Evolutionary conservation across 2,329 filamentous ascomycete species (phyloP).

Genomic region (Aspergillus carbonarius): DNA sequence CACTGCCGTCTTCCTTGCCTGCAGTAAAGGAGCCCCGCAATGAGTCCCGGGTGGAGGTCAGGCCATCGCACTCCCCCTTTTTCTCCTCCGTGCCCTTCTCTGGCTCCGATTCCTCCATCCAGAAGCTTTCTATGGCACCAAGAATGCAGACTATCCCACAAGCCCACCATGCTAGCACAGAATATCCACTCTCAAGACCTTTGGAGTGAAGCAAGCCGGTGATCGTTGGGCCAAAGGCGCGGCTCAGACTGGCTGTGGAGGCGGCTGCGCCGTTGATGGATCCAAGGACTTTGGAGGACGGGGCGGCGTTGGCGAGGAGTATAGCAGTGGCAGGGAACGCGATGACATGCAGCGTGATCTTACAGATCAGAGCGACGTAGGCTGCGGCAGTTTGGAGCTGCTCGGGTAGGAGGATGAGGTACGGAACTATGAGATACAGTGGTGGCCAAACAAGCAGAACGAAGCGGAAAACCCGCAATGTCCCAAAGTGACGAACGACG

Average conservation of each 20-base stretch:
- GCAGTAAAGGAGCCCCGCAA: slow-evolving; percentile 24
- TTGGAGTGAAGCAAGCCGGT: slow-evolving; percentile 82
- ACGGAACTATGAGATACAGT: slow-evolving; percentile 84
- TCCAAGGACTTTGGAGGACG: slow-evolving; percentile 78
- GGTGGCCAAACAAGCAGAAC: slow-evolving; percentile 80
- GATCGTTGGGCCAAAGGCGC: slow-evolving; percentile 83
- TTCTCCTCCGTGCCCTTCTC: slow-evolving; percentile 45
- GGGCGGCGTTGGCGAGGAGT: slow-evolving; percentile 82
- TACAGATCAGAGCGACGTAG: slow-evolving; percentile 78
- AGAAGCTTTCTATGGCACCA: slow-evolving; percentile 72
- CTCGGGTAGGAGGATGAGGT: slow-evolving; percentile 79
- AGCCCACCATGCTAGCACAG: slow-evolving; percentile 91
- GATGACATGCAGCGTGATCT: slow-evolving; percentile 88
- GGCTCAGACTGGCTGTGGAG: slow-evolving; percentile 83
- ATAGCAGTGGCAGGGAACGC: slow-evolving; percentile 90
- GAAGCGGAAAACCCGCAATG: slow-evolving; percentile 76
- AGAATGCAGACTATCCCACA: slow-evolving; percentile 72
- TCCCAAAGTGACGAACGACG: slow-evolving; percentile 72
- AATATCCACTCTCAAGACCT: slow-evolving; percentile 77
- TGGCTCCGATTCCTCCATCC: slow-evolving; percentile 66
- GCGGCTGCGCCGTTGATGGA: slow-evolving; percentile 91
- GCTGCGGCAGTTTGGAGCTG: slow-evolving; percentile 70
- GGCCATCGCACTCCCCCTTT: slow-evolving; percentile 30
- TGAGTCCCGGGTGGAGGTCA: slow-evolving; percentile 25
- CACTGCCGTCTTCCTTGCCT: slow-evolving; percentile 23